Evolutionary conservation across 2,329 filamentous ascomycete species (phyloP), one percentile per base, ranked within the genome.

Genomic region (Fusarium nematophilum): DNA sequence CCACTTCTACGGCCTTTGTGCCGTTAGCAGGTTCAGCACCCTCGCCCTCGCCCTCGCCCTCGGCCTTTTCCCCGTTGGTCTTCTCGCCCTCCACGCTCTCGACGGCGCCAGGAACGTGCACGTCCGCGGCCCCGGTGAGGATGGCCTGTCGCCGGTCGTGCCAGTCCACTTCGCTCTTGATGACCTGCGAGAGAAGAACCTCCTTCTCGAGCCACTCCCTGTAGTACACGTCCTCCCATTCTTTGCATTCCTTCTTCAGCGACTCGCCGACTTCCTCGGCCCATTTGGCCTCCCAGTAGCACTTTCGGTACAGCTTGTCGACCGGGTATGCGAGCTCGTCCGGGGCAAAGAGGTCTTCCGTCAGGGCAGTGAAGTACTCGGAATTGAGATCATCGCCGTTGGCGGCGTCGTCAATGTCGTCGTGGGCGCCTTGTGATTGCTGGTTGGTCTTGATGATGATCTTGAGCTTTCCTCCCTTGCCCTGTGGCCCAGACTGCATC

Each of bases 191-290:
- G n/a, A 95, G 75, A 14, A 94, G 75, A 25, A 91, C 82, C 75
- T 95, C 91, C 75, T 94, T 94, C 75, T 91, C 87, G 11, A 86
- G 78, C 91, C 91, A 95, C 71, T 92, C 90, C 59, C 86, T 82
- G 72, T 86, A 86, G 73, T 90, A 88, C 10, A 81, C 69, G 29
- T 85, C 84, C 72, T 94, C 90, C 73, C 90, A 83, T 36, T 79
- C 78, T 61, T 88, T 86, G 64, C 87, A 86, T 72, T 93, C 88
- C 49, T 79, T 79, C 65, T 83, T 83, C 44, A 95, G 78, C 31
- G 80, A 75, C 46, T 90, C 86, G 53, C 81, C 79, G 45, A 93
- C 88, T 56, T 86, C 83, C 62, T 88, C 83, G 1, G 89, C 88
- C 89, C 90, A 93, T 62, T 87, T 86, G 14, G 91, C 75, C 71